Conservation (phyloP, 352 stramenopile genomes). For the Phytophthora tubulina region DNA sequence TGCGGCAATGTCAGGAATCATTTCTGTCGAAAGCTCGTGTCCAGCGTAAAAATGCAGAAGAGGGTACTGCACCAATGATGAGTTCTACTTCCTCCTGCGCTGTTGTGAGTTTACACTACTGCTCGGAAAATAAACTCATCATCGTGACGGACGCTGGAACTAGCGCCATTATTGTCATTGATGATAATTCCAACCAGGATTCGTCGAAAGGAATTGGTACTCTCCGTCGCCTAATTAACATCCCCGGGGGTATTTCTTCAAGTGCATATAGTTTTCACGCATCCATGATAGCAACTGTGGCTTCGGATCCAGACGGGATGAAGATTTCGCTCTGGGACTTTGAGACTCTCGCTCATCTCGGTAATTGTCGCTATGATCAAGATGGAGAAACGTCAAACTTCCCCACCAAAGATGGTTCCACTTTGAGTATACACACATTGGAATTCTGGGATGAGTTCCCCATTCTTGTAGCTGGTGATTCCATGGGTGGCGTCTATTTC, state of each 20-base stretch:
- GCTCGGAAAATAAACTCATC: slow-evolving; percentile 80
- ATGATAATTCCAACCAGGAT: slow-evolving; percentile 69
- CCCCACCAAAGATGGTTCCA: slow-evolving; percentile 9
- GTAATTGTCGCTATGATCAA: slow-evolving; percentile 43
- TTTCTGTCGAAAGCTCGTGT: slow-evolving; percentile 38
- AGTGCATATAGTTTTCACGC: slow-evolving; percentile 78
- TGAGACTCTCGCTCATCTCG: slow-evolving; percentile 66
- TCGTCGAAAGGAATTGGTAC: slow-evolving; percentile 56
- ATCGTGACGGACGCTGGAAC: slow-evolving; percentile 54
- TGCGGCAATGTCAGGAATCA: slow-evolving; percentile 68
- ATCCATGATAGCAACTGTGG: slow-evolving; percentile 72
- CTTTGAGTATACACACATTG: slow-evolving; percentile 50
- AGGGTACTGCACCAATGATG: slow-evolving; percentile 11
- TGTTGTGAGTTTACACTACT: slow-evolving; percentile 74
- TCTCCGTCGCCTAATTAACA: slow-evolving; percentile 68
- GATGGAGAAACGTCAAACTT: slow-evolving; percentile 10
- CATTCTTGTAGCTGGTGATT: slow-evolving; percentile 63
- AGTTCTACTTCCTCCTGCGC: slow-evolving; percentile 45
- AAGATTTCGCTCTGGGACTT: slow-evolving; percentile 83
- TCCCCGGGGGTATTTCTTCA: slow-evolving; percentile 56
- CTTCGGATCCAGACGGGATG: slow-evolving; percentile 35
- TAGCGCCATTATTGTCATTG: slow-evolving; percentile 69
- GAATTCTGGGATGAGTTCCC: slow-evolving; percentile 82
- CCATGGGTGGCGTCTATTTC: slow-evolving; percentile 63
- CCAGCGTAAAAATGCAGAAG: background rate